Conservation (phyloP, 2,329 filamentous ascomycete genomes). For the Ascochyta lentis region DNA sequence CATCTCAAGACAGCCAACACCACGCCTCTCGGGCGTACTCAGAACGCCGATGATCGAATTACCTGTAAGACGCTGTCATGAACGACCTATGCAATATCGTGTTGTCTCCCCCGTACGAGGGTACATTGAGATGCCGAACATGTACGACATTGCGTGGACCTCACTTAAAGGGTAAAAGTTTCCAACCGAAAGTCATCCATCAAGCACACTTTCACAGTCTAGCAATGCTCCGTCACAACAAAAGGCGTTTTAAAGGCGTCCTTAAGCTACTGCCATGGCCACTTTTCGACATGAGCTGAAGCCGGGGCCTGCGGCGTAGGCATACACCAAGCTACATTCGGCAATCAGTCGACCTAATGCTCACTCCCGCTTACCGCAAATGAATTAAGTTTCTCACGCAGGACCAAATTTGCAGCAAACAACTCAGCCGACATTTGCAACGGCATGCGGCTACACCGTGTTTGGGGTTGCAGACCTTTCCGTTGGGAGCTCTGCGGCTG, state of each 20-base stretch:
- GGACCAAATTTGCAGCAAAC: constrained; percentile 23
- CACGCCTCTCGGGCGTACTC: neutral
- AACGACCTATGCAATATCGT: neutral
- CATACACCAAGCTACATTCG: constrained; percentile 24
- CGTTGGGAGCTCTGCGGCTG: constrained; percentile 14
- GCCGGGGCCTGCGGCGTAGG: constrained; percentile 19
- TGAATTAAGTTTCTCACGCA: constrained; percentile 27
- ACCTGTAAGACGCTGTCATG: neutral
- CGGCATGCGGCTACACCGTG: constrained; percentile 13
- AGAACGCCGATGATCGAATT: neutral
- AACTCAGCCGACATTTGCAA: constrained; percentile 19
- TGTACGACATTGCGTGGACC: neutral
- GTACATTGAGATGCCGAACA: neutral
- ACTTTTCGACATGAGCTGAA: constrained; percentile 13
- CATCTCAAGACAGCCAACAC: neutral
- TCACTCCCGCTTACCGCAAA: constrained; percentile 18
- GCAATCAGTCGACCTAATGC: constrained; percentile 8
- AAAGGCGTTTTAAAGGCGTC: constrained; percentile 13
- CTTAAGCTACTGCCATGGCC: constrained; percentile 22
- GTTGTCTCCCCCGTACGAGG: neutral
- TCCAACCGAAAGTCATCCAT: neutral
- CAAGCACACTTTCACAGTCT: neutral
- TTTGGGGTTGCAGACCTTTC: constrained; percentile 3
- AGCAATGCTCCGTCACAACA: neutral
- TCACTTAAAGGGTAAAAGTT: neutral